Base-by-base conservation (phyloP, 2,329 filamentous ascomycete species). In the Clonostachys sp. region DNA sequence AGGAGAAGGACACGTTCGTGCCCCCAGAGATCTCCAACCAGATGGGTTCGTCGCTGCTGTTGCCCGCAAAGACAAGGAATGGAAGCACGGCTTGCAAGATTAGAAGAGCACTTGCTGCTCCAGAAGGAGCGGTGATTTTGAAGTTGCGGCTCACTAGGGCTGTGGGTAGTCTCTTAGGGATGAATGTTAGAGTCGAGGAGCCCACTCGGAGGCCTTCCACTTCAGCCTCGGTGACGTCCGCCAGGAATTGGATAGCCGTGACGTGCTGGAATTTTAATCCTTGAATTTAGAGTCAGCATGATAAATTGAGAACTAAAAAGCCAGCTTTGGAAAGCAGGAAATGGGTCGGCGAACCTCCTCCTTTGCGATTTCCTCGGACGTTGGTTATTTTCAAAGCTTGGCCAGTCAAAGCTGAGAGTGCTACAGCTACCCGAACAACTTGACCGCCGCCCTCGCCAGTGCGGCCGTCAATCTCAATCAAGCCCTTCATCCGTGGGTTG, bases 381-480 rank as follows among this genome's bases (percentile, higher is more conserved):
- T 83, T 65, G 10, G 63, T 64, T 48, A 85, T 78, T 24, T 67
- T 70, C 33, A 85, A 66, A 1, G 79, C 66, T 47, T 74, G 73
- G 1, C 70, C 70, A 2, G 77, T 77, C 30, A 84, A 69, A 1
- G 81, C 75, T 12, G 81, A 74, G 7, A 86, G 65, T 2, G 70
- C 70, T 35, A 80, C 68, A 3, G 80, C 79, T 2, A 83, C 65
- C 41, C 82, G 66, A 1, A 84, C 73, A 0, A 85, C 61, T 53
- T 86, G 81, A 3, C 81, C 81, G 5, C 81, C 82, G 5, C 82
- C 82, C 57, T 84, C 81, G 2, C 81, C 80, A 0, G 72, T 78
- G 12, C 71, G 63, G 14, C 81, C 81, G 53, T 83, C 79, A 3
- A 84, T 60, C 45, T 71, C 64, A 20, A 82, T 69, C 8, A 59